Conservation (phyloP, 768 basidiomycete genomes). For the Leucosporidium yakuticum region DNA sequence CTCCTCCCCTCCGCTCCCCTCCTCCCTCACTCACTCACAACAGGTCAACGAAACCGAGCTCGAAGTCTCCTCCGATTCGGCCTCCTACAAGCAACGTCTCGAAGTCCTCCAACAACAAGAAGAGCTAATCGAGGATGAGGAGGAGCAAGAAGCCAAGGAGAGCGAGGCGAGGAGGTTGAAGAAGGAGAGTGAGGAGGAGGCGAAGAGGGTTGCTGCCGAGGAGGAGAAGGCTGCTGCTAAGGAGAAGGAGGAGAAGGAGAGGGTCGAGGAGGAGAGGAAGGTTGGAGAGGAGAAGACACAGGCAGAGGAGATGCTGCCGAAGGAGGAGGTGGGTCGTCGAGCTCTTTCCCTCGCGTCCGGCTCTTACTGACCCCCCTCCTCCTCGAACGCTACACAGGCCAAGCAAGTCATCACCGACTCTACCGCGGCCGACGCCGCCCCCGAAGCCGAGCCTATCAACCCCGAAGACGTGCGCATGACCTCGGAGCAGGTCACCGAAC, state of each 20-base stretch:
- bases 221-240: constrained; percentile 27
- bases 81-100: constrained; percentile 95
- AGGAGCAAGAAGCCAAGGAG: constrained; percentile 87
- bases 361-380: background rate
- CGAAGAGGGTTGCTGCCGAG: constrained; percentile 54
- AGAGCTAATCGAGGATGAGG: constrained; percentile 98
- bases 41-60: constrained; percentile 96
- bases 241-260: constrained; percentile 20
- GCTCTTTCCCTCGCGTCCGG: no score
- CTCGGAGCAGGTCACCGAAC: constrained; percentile 86
- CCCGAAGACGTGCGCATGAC: constrained; percentile 84
- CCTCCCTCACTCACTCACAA: background rate
- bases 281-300: constrained; percentile 32
- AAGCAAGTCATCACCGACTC: constrained; percentile 1
- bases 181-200: constrained; percentile 67
- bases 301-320: constrained; percentile 76
- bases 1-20: no score
- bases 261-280: constrained; percentile 52
- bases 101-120: constrained; percentile 97
- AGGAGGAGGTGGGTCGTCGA: constrained; percentile 72
- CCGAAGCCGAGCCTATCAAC: constrained; percentile 53
- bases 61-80: constrained; percentile 86
- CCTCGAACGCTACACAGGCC: background rate
- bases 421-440: constrained; percentile 47
- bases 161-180: constrained; percentile 82